phyloP scores from a whole-genome alignment of 306 rosid species.

The Aeschynomene evenia region DNA sequence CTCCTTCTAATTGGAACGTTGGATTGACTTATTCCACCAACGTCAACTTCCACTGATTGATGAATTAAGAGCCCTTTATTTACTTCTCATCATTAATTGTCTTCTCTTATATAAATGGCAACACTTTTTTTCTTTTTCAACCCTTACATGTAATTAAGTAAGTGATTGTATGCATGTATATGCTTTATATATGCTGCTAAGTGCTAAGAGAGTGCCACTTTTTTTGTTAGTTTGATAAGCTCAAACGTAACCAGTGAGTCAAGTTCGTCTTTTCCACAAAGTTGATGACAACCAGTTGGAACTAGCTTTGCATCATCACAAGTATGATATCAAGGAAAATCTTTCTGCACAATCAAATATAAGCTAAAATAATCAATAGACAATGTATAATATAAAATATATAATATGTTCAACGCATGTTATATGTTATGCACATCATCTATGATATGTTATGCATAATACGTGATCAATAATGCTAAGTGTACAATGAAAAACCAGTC shows the following conservation, averaged over 20 bases:
- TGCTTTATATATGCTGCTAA: too few species aligned
- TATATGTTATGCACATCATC: too few species aligned
- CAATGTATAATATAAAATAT: too few species aligned
- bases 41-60: slow-evolving; percentile 62
- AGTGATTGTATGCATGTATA: slow-evolving; percentile 8
- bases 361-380: too few species aligned
- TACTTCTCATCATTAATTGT: too few species aligned
- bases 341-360: too few species aligned
- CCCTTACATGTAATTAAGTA: background rate
- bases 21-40: slow-evolving; percentile 59
- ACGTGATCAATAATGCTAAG: too few species aligned
- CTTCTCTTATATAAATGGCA: background rate
- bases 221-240: slow-evolving; percentile 22
- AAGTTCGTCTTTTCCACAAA: slow-evolving; percentile 7
- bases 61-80: too few species aligned
- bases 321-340: too few species aligned
- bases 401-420: too few species aligned
- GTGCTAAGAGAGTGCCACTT: slow-evolving; percentile 19
- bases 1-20: slow-evolving; percentile 61
- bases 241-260: background rate
- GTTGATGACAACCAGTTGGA: background rate
- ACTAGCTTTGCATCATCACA: slow-evolving; percentile 24
- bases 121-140: background rate
- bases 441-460: too few species aligned
- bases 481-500: too few species aligned